These are phyloP conservation scores for Takashimella tepidaria DNA, from an alignment of 1,284 basidiomycete genomes.

Conservation along the genomic window DNA sequence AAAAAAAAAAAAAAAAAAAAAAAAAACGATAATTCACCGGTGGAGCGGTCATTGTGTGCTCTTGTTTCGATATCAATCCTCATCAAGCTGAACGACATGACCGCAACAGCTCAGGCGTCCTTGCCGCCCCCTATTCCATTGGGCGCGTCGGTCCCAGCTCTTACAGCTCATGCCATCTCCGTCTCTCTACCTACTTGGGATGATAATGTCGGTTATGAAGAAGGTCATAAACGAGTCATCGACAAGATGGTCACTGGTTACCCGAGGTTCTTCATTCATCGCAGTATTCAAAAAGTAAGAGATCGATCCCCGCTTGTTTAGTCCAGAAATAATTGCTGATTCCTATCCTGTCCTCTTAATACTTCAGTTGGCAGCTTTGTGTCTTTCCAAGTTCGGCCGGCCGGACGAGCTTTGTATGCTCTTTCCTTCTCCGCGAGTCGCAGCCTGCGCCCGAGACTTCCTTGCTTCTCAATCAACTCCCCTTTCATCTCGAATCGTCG, in stretches of 20 bases:
- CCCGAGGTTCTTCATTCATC: constrained; percentile 92
- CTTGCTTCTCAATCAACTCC: constrained; percentile 54
- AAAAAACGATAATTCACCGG: no score
- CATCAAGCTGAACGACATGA: constrained; percentile 17
- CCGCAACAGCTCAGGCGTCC: constrained; percentile 8
- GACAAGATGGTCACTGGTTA: constrained; percentile 89
- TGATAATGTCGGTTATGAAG: constrained; percentile 91
- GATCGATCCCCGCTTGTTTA: not conserved
- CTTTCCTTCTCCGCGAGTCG: constrained; percentile 65
- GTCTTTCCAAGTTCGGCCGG: constrained; percentile 69
- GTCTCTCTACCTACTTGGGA: constrained; percentile 94
- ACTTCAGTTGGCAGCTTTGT: constrained; percentile 71
- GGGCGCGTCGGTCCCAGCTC: constrained; percentile 48
- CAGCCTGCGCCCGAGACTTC: constrained; percentile 70
- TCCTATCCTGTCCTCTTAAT: no score
- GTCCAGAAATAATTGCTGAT: no score
- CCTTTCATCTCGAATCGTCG: constrained; percentile 61
- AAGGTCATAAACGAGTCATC: constrained; percentile 77
- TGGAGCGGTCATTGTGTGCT: no score
- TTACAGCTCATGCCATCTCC: constrained; percentile 79
- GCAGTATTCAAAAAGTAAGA: constrained; percentile 75
- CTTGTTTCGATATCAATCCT: no score
- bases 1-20: no score
- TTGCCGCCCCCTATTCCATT: constrained; percentile 37
- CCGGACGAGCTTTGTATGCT: constrained; percentile 70